Evolutionary conservation across 371 early-diverging fungal species (phyloP).

Genomic region (Massospora cicadina): DNA sequence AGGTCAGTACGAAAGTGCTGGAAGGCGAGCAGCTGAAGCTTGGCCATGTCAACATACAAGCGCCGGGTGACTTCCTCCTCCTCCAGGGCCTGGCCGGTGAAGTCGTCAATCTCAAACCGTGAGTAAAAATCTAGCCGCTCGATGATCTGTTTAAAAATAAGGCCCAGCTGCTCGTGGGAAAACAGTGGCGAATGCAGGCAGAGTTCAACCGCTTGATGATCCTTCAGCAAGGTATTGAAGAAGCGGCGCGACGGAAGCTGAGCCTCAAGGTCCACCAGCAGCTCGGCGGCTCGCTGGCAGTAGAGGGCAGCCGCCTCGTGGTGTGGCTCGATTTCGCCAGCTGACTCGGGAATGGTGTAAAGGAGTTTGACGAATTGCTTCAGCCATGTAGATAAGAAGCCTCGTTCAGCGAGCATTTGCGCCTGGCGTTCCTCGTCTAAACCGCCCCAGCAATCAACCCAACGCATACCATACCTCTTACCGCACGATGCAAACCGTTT

Average conservation of each 20-base stretch:
- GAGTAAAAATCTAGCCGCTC: slow-evolving; percentile 43
- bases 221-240: slow-evolving; percentile 58
- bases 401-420: not conserved
- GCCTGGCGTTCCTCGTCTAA: not conserved
- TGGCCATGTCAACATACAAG: slow-evolving; percentile 34
- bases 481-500: not conserved
- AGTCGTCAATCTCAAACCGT: slow-evolving; percentile 65
- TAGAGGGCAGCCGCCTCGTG: slow-evolving; percentile 20
- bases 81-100: slow-evolving; percentile 54
- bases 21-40: slow-evolving; percentile 54
- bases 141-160: slow-evolving; percentile 36
- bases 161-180: slow-evolving; percentile 6
- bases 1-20: slow-evolving; percentile 38
- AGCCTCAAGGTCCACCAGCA: slow-evolving; percentile 64
- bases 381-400: not conserved
- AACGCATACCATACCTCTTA: slow-evolving; percentile 14
- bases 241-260: slow-evolving; percentile 84
- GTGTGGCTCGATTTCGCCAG: not conserved
- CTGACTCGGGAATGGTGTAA: not conserved
- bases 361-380: not conserved
- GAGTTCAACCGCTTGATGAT: slow-evolving; percentile 52
- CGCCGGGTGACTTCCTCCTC: slow-evolving; percentile 37
- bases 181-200: slow-evolving; percentile 30
- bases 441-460: not conserved
- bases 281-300: slow-evolving; percentile 58